Evolutionary conservation across 805 yeast species (phyloP).

Genomic region (Jamesozyma rosinii): DNA sequence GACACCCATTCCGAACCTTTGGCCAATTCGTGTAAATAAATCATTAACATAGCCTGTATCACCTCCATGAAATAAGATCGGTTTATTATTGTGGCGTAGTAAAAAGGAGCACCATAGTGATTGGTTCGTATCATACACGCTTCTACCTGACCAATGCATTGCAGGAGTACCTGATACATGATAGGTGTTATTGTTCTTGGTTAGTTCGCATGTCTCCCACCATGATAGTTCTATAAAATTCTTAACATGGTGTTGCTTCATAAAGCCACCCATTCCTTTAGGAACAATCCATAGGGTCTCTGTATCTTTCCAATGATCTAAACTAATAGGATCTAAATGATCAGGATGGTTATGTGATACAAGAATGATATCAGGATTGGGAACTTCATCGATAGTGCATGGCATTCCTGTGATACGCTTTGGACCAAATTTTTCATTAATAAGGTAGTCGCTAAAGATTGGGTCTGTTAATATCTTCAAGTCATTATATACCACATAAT

Average conservation of each 20-base stretch:
- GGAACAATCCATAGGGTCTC: slow-evolving; percentile 79
- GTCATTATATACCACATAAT: slow-evolving; percentile 59
- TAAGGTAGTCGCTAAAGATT: slow-evolving; percentile 54
- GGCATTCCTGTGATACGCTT: slow-evolving; percentile 77
- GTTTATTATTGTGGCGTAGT: slow-evolving; percentile 53
- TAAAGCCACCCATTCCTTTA: slow-evolving; percentile 53
- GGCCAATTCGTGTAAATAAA: slow-evolving; percentile 57
- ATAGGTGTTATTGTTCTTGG: slow-evolving; percentile 40
- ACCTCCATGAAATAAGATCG: slow-evolving; percentile 83
- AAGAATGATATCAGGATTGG: slow-evolving; percentile 59
- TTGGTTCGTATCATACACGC: slow-evolving; percentile 66
- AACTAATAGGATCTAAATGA: slow-evolving; percentile 65
- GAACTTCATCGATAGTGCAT: slow-evolving; percentile 50
- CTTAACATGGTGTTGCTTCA: slow-evolving; percentile 50
- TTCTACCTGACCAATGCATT: slow-evolving; percentile 94
- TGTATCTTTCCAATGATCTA: slow-evolving; percentile 29
- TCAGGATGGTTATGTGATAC: slow-evolving; percentile 96
- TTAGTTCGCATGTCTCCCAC: slow-evolving; percentile 67
- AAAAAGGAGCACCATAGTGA: slow-evolving; percentile 87
- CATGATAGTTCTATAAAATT: slow-evolving; percentile 74
- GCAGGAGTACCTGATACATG: slow-evolving; percentile 87
- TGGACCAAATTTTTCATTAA: slow-evolving; percentile 65
- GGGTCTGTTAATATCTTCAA: slow-evolving; percentile 84
- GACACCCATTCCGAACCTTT: slow-evolving; percentile 50
- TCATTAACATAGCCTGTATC: slow-evolving; percentile 86